Evolutionary conservation across 805 yeast species (phyloP), one percentile per base, ranked within the genome.

Genomic region (Pichia pseudocactophila): DNA sequence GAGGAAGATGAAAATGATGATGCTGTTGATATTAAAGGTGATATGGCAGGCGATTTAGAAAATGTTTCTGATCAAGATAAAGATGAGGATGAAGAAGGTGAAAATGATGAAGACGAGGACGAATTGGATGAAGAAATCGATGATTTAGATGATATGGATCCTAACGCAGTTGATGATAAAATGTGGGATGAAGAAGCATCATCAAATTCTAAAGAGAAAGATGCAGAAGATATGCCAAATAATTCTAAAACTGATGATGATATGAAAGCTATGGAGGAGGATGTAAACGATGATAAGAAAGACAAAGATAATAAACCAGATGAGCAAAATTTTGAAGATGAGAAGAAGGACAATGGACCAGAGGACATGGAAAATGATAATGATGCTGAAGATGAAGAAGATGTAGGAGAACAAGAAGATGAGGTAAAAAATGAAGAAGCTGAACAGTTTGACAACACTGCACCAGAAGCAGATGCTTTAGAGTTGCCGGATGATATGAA

Each of bases 151-250:
- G 95, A 87, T 43, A 69, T 82, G 49, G 97, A 89, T 68, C 96
- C 96, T 2, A 86, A 88, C 62, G 95, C 96, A 3, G 78, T 90
- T 39, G 97, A 90, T 59, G 97, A 90, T 51, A 90, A 87, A 64
- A 87, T 87, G 96, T 90, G 97, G 96, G 92, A 90, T 55, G 97
- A 89, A 55, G 88, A 90, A 58, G 84, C 82, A 11, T 73, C 78
- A 43, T 87, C 80, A 13, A 76, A 76, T 49, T 71, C 75, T 17
- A 84, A 86, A 55, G 96, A 88, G 54, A 88, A 88, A 57, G 85
- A 87, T 34, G 71, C 89, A 8, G 95, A 88, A 22, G 68, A 74
- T 44, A 63, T 78, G 65, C 79, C 86, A 3, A 77, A 80, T 11
- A 68, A 73, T 44, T 63, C 76, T 2, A 74, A 76, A 8, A 72